phyloP scores from a whole-genome alignment of 1,139 yeast genomes.

The Schwanniomyces etchellsii region DNA sequence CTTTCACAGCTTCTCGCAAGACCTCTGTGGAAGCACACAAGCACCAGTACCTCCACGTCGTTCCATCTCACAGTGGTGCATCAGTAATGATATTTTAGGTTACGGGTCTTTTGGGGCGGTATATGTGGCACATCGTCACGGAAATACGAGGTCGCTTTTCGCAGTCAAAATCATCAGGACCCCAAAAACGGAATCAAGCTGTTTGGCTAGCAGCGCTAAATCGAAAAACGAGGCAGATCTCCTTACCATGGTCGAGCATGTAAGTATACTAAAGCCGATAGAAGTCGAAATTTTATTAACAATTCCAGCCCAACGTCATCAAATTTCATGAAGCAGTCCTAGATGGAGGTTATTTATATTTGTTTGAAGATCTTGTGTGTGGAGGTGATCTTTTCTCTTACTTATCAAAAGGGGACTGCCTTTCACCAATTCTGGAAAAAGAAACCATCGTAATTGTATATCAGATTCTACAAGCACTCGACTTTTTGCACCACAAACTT shows the following conservation, averaged over 20 bases:
- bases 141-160: slow-evolving; percentile 18
- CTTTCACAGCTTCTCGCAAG: slow-evolving; percentile 9
- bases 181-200: slow-evolving; percentile 5
- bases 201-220: slow-evolving; percentile 13
- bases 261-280: slow-evolving; percentile 14
- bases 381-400: slow-evolving; percentile 70
- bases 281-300: slow-evolving; percentile 11
- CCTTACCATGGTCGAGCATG: slow-evolving; percentile 31
- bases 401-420: slow-evolving; percentile 35
- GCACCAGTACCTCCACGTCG: neutral
- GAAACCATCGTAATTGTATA: slow-evolving; percentile 50
- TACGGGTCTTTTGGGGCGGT: slow-evolving; percentile 61
- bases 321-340: slow-evolving; percentile 36
- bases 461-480: slow-evolving; percentile 50
- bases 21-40: neutral
- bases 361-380: slow-evolving; percentile 47
- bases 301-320: slow-evolving; percentile 36
- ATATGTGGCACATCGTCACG: slow-evolving; percentile 18
- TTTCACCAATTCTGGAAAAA: slow-evolving; percentile 43
- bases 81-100: slow-evolving; percentile 43
- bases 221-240: slow-evolving; percentile 34
- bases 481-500: slow-evolving; percentile 39
- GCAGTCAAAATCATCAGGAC: slow-evolving; percentile 48
- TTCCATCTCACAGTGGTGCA: slow-evolving; percentile 32
- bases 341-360: slow-evolving; percentile 29